phyloP scores from a whole-genome alignment of 139 green algal genomes.

The Chlorella vulgaris region DNA sequence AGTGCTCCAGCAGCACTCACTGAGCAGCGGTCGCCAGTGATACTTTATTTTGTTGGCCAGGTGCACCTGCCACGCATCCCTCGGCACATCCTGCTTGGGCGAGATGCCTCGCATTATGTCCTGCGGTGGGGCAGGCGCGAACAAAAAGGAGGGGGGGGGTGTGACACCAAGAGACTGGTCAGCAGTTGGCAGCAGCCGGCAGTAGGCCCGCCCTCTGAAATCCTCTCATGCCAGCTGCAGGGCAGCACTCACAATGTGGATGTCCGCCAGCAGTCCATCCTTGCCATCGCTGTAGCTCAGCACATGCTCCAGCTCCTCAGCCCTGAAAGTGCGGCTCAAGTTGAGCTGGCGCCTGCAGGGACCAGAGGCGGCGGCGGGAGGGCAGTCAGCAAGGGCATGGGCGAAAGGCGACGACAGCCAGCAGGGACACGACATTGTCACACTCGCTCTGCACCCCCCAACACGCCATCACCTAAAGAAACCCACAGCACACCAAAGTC shows the following conservation, averaged over 20 bases:
- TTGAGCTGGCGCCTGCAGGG: constrained; percentile 31
- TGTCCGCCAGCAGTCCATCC: constrained; percentile 45
- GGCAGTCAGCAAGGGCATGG: too few relatives aligned
- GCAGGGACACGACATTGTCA: not conserved
- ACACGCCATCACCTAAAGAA: not conserved
- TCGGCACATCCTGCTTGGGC: constrained; percentile 39
- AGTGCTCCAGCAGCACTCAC: constrained; percentile 2
- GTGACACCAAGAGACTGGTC: too few relatives aligned
- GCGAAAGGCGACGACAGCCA: not conserved
- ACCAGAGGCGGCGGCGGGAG: too few relatives aligned
- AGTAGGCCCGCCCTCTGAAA: too few relatives aligned
- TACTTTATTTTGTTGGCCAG: constrained; percentile 54
- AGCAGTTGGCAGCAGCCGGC: too few relatives aligned
- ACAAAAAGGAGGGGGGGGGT: too few relatives aligned
- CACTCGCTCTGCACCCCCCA: too few relatives aligned
- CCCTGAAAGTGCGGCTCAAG: constrained; percentile 28
- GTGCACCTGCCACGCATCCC: constrained; percentile 38
- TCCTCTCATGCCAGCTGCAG: too few relatives aligned
- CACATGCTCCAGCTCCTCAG: constrained; percentile 48
- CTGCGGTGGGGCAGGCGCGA: constrained; percentile 6
- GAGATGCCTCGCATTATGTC: constrained; percentile 47
- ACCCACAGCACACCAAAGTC: not conserved
- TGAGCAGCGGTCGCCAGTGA: constrained; percentile 35
- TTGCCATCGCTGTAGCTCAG: constrained; percentile 35
- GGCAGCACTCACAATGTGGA: constrained; percentile 44